Evolutionary conservation across 495 filamentous ascomycete genomes (phyloP).

Genomic region (Amorphotheca resinae): DNA sequence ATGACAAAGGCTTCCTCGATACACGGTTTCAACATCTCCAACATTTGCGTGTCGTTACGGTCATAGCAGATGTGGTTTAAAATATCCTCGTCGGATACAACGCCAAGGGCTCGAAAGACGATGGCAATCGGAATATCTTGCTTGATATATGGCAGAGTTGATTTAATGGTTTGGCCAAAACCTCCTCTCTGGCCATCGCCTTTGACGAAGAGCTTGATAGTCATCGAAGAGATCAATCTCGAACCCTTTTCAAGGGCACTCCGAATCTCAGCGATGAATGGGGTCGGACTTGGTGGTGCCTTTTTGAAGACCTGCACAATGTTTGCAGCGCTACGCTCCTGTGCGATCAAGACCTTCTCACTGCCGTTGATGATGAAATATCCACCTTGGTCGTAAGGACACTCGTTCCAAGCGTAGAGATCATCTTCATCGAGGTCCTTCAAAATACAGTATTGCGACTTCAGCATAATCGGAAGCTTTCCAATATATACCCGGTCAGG

Average conservation of each 20-base stretch:
- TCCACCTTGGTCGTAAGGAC: constrained; percentile 92
- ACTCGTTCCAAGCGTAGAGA: constrained; percentile 82
- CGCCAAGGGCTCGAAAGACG: constrained; percentile 88
- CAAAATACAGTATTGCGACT: constrained; percentile 84
- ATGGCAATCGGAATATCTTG: constrained; percentile 85
- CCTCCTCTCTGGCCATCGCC: constrained; percentile 64
- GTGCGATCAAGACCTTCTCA: constrained; percentile 96
- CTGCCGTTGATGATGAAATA: constrained; percentile 99
- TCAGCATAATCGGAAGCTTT: constrained; percentile 94
- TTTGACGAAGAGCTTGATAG: constrained; percentile 77
- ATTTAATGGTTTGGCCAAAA: constrained; percentile 78
- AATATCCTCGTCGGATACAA: constrained; percentile 97
- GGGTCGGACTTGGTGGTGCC: constrained; percentile 70
- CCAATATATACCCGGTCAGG: constrained; percentile 44
- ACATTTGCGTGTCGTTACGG: constrained; percentile 86
- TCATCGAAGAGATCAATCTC: constrained; percentile 77
- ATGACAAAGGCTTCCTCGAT: constrained; percentile 94
- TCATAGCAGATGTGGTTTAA: constrained; percentile 96
- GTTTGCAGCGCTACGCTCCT: constrained; percentile 93
- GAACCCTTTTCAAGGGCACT: constrained; percentile 95
- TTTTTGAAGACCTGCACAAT: constrained; percentile 99
- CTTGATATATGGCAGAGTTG: constrained; percentile 85
- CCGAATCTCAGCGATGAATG: constrained; percentile 89
- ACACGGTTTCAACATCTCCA: constrained; percentile 93
- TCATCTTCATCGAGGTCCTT: constrained; percentile 66